Base-by-base conservation (phyloP, 2,329 filamentous ascomycete species). In the Trichoderma citrinoviride region DNA sequence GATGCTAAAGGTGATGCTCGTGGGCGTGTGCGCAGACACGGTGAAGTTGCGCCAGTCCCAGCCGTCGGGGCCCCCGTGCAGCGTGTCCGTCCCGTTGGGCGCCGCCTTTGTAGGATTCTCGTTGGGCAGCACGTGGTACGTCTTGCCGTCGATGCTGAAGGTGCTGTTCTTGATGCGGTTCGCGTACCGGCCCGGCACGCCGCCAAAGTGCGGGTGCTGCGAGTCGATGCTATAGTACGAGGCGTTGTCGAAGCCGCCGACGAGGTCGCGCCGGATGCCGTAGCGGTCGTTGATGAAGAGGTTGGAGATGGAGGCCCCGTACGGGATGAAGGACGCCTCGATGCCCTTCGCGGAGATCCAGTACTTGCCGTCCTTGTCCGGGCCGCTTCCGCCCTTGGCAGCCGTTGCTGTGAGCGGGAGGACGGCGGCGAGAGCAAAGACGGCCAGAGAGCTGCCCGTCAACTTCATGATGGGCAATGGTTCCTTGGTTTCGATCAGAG, bases 1-100 rank as follows among this genome's bases (percentile, higher is more conserved):
- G 52, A 94, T 82, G 65, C 85, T 87, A 76, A 93, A 94, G 47
- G 90, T 92, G 75, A 94, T 90, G 73, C 85, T 89, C 73, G 81
- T 81, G 53, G 80, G 76, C 12, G 85, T 87, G 77, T 92, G 83
- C 3, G 88, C 80, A n/a, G 88, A 85, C 23, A 93, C 87, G 29
- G 88, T 91, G 76, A 90, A 94, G 78, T 93, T 91, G 68, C 89
- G 83, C 78, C 83, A 91, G 74, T 93, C 90, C 88, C 90, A 92
- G 52, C 89, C 89, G 70, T 90, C 81, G 0, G 85, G 81, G 7
- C 88, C 89, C 57, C 89, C 89, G 73, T 92, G 90, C 44, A 92
- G 80, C 6, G 87, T 90, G 77, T 91, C 79, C 17, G 83, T 77
- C 7, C 87, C 87, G 0, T 82, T 70, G 0, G 85, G 85, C 41